These are phyloP conservation scores for Scheffersomyces amazonensis DNA, from an alignment of 805 yeast species.

Conservation along the genomic window DNA sequence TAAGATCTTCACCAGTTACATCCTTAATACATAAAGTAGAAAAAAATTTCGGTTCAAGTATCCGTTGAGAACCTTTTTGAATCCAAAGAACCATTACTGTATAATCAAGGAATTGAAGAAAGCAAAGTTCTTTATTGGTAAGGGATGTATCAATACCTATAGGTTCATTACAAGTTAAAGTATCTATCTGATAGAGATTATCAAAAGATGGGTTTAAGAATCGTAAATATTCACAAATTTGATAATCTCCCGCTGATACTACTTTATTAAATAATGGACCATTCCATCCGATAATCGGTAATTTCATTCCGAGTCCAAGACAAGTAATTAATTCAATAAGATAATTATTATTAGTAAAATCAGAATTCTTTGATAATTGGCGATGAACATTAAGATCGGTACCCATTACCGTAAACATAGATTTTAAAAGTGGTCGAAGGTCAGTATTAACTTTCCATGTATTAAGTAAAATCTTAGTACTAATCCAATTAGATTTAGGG, in stretches of 20 bases:
- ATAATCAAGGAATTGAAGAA: background rate
- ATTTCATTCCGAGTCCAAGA: too few species aligned
- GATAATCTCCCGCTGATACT: background rate
- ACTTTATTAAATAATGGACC: too few species aligned
- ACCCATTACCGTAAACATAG: background rate
- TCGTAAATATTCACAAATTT: background rate
- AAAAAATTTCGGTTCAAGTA: too few species aligned
- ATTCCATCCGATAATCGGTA: too few species aligned
- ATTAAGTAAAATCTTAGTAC: background rate
- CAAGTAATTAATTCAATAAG: conserved; percentile 4
- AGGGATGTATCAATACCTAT: background rate
- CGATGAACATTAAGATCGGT: background rate
- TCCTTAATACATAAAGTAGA: too few species aligned
- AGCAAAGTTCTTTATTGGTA: background rate
- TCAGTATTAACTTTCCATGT: background rate
- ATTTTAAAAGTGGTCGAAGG: background rate
- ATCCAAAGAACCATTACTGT: background rate
- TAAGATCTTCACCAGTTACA: too few species aligned
- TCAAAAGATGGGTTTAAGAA: background rate
- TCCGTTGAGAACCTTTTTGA: background rate
- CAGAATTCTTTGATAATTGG: background rate
- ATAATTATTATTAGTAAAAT: conserved; percentile 7
- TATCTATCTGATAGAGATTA: background rate
- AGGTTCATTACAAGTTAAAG: background rate
- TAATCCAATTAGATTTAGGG: background rate